Evolutionary conservation across 2,329 filamentous ascomycete species (phyloP), one percentile per base, ranked within the genome.

Genomic region (Lasiodiplodia gonubiensis): DNA sequence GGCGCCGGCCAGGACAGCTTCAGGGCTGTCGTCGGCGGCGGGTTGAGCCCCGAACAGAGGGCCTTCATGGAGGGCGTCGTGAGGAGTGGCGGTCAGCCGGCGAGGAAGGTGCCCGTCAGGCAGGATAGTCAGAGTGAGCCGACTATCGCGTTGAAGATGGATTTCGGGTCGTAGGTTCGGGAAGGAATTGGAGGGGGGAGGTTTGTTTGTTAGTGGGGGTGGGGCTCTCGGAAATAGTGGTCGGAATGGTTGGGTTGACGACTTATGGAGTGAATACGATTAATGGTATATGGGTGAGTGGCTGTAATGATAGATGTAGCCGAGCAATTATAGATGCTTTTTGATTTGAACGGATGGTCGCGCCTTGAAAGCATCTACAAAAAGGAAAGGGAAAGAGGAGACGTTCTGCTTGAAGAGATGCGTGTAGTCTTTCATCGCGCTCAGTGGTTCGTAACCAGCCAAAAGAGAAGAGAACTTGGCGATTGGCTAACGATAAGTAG

Each of bases 111-210:
- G 76, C 66, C 73, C 80, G 52, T 61, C 83, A 81, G 68, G 81
- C 83, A 79, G 82, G 68, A 86, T 82, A 33, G 88, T 88, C 60
- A 80, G 82, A 57, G 81, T 82, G 59, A 84, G 78, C 95, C 95
- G 14, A 95, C 84, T 70, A 99, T 99, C 84, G 93, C 93, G 65
- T 80, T 99, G 75, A 95, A 96, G 85, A 96, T 98, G 92, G 86
- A 97, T 78, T 98, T 99, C 21, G 42, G 42, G 25, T 25, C 42
- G 12, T 66, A 57, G 14, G 4, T 21, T 23, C 5, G 14, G 14
- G 12, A 8, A 4, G 12, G 18, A 5, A 12, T 2, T 4, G 12
- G n/a, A n/a, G n/a, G n/a, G n/a, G n/a, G n/a, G n/a, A n/a, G 53
- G n/a, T 23, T 18, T 57, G 53, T 1, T 23, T 12, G 12, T 57